These are phyloP conservation scores for Epichloe sibirici DNA, from an alignment of 2,329 filamentous ascomycete species.

Conservation along the genomic window DNA sequence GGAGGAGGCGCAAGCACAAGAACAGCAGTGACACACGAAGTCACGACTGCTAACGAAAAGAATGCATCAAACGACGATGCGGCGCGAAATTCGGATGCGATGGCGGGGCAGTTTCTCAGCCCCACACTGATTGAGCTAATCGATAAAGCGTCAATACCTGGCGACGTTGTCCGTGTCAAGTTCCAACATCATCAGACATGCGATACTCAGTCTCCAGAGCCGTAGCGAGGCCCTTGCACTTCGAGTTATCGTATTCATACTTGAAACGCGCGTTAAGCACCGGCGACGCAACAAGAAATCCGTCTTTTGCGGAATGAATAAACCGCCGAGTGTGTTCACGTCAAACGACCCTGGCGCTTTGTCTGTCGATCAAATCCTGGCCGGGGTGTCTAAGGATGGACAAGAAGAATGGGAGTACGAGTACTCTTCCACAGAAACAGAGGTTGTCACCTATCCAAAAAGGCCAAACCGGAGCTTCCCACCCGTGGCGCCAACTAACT, in stretches of 20 bases:
- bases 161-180: no score
- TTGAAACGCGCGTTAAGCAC: not conserved
- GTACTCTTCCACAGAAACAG: conserved; percentile 50
- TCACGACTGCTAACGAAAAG: not conserved
- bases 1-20: not conserved
- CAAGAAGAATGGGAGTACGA: conserved; percentile 57
- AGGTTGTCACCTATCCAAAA: conserved; percentile 26
- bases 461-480: not conserved
- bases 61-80: not conserved
- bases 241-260: not conserved
- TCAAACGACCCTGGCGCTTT: conserved; percentile 16
- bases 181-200: not conserved
- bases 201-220: not conserved
- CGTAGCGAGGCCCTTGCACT: not conserved
- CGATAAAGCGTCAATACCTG: no score
- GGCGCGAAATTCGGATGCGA: conserved; percentile 9
- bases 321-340: not conserved
- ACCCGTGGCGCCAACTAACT: not conserved
- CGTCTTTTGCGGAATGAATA: not conserved
- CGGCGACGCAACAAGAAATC: not conserved
- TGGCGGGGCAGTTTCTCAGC: conserved; percentile 13
- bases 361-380: conserved; percentile 15
- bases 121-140: no score
- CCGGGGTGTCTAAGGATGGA: conserved; percentile 22
- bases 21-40: conserved; percentile 1